These are phyloP conservation scores for Colletotrichum sp. DNA, from an alignment of 2,329 filamentous ascomycete species.

Conservation along the genomic window DNA sequence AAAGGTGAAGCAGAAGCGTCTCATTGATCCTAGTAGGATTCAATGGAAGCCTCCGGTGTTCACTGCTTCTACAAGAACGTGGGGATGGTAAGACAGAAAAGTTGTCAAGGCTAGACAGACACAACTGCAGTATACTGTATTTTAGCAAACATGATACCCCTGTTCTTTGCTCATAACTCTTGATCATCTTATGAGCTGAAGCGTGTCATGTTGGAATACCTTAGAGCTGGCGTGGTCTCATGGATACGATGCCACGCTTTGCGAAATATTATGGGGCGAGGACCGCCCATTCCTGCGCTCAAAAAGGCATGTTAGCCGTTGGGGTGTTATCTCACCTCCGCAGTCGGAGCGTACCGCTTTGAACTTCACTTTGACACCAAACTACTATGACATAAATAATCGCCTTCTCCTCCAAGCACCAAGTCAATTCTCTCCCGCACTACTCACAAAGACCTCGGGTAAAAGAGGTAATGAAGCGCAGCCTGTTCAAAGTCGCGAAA, in stretches of 20 bases:
- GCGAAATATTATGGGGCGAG: neutral
- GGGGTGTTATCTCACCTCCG: neutral
- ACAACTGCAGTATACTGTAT: neutral
- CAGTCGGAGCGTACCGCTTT: slow-evolving; percentile 1
- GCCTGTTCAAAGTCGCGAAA: neutral
- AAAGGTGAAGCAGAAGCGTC: slow-evolving; percentile 76
- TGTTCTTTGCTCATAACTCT: neutral
- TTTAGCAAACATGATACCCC: slow-evolving; percentile 17
- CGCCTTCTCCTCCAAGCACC: neutral
- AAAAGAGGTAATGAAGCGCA: neutral
- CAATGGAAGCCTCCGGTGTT: slow-evolving; percentile 98
- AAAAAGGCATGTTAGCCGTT: neutral
- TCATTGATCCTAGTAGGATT: slow-evolving; percentile 79
- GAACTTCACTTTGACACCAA: neutral
- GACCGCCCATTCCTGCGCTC: neutral
- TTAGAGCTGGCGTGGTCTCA: neutral
- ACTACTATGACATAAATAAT: neutral
- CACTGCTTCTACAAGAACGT: slow-evolving; percentile 85
- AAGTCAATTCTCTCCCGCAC: neutral
- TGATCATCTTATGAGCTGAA: neutral
- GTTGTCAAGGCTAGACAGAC: neutral
- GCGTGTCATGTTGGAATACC: neutral
- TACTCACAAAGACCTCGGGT: neutral
- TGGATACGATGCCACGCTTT: neutral
- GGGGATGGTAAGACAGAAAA: slow-evolving; percentile 76